Percentiles rank a stretch among this genome's conserved stretches.
Conservation (phyloP, 1,284 basidiomycete genomes). For the Cutaneotrichosporon mucoides region DNA sequence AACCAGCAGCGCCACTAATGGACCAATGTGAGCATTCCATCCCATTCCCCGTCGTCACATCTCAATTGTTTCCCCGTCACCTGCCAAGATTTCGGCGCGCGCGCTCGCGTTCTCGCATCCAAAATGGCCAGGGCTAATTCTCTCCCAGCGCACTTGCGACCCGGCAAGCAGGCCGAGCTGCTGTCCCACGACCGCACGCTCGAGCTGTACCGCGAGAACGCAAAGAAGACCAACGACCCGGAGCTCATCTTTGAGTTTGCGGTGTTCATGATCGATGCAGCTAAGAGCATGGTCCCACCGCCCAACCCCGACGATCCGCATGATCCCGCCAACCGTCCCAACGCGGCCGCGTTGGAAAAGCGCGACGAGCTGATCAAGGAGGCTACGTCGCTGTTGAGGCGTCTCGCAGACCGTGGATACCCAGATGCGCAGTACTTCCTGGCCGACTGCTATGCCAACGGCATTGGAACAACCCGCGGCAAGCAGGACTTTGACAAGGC, state of each 20-base stretch:
- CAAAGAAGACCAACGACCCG: slow-evolving; percentile 97
- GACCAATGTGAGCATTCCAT: slow-evolving; percentile 45
- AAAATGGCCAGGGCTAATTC: background rate
- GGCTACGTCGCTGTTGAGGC: slow-evolving; percentile 78
- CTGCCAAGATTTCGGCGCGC: no score
- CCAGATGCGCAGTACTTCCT: slow-evolving; percentile 94
- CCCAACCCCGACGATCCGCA: slow-evolving; percentile 22
- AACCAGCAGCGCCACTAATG: slow-evolving; percentile 33
- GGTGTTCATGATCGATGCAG: slow-evolving; percentile 96
- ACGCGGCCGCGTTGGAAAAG: slow-evolving; percentile 78
- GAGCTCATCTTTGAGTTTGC: slow-evolving; percentile 97
- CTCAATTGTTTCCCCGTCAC: background rate
- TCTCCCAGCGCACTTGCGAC: slow-evolving; percentile 68
- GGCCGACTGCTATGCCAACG: slow-evolving; percentile 96
- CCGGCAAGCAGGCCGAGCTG: slow-evolving; percentile 85
- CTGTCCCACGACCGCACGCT: slow-evolving; percentile 93
- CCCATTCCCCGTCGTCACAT: no score
- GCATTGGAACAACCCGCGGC: slow-evolving; percentile 80
- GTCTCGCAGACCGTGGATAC: slow-evolving; percentile 88
- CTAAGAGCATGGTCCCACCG: slow-evolving; percentile 64
- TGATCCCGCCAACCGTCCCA: slow-evolving; percentile 44
- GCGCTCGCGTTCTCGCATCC: no score
- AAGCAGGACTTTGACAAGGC: slow-evolving; percentile 96
- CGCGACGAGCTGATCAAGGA: slow-evolving; percentile 81
- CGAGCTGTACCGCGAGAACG: slow-evolving; percentile 93